phyloP scores from a whole-genome alignment of 208 protist genomes.

The Phytomonas francai region DNA sequence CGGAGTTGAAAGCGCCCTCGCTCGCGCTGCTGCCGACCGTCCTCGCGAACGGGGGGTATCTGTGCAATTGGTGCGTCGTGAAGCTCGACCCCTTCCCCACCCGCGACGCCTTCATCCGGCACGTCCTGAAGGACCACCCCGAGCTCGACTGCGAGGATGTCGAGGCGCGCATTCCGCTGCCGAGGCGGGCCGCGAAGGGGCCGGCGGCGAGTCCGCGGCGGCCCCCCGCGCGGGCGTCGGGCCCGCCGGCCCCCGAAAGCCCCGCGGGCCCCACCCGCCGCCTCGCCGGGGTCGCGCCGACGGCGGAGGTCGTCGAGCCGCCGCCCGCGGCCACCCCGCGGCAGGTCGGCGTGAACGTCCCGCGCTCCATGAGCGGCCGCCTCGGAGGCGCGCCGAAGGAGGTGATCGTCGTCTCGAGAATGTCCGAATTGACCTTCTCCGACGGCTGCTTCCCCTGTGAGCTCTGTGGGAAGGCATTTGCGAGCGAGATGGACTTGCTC shows the following conservation, averaged over 20 bases:
- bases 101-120: conserved; percentile 70
- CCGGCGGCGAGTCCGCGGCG: conserved; percentile 4
- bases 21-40: conserved; percentile 43
- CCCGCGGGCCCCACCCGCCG: conserved; percentile 17
- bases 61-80: conserved; percentile 79
- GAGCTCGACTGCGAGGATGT: conserved; percentile 60
- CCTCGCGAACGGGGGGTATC: conserved; percentile 40
- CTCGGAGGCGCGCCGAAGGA: not conserved
- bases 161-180: conserved; percentile 41
- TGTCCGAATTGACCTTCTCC: conserved; percentile 16
- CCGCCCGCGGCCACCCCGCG: not conserved
- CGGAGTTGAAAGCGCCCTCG: not conserved
- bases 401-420: not conserved
- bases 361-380: not conserved
- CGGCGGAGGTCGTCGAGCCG: conserved; percentile 13
- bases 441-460: conserved; percentile 74
- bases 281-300: conserved; percentile 24
- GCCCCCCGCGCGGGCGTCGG: not conserved
- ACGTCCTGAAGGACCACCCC: conserved; percentile 67
- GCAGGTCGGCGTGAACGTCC: conserved; percentile 1
- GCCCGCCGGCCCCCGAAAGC: not conserved
- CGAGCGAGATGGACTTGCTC: conserved; percentile 55
- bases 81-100: conserved; percentile 32
- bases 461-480: conserved; percentile 53
- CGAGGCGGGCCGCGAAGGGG: not conserved